Base-by-base conservation (phyloP, 768 basidiomycete genomes). In the Rhodotorula paludigena region DNA sequence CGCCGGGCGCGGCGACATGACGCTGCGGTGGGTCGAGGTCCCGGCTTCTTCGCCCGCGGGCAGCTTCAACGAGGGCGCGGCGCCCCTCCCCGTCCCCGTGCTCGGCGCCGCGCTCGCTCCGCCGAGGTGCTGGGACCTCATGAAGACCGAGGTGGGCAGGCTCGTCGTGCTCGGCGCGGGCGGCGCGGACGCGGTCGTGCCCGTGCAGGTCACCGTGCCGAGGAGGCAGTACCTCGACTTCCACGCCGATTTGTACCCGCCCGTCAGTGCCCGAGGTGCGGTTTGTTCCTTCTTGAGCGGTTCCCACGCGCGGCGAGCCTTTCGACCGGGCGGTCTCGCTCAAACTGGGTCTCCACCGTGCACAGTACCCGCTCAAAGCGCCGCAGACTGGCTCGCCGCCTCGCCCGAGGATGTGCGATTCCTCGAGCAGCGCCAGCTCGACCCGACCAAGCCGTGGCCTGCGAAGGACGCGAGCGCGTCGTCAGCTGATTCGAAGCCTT, bases 191-290 rank as follows among this genome's bases (percentile, higher is more conserved):
- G 71, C 74, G 3, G 60, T 80, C 41, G n/a, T 79, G 0, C 80
- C 80, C 6, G 63, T 79, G 1, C 60, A 76, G 2, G 66, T 79
- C 52, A 68, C 63, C 48, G 78, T 80, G 0, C 80, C 80, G 9
- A 68, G 78, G 53, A 62, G 78, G 61, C 77, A 78, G 55, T 74
- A 79, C 53, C 74, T 80, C 48, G 80, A 80, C 64, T 80, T 76
- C 54, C 77, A 79, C 64, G 62, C 73, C 14, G 78, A 79, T 39
- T 63, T 79, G 36, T 79, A 73, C 56, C 80, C 80, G n/a, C 65
- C 69, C 0, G 61, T 68, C 12, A 23, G 54, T 3, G 39, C 52
- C 4, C 48, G 57, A 18, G 55, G 74, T 74, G 33, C 45, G 66
- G n/a, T n/a, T n/a, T n/a, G n/a, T n/a, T 63, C 16, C 25, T 33